Evolutionary conservation across 106 monocot species (phyloP).

Genomic region (Xerophyta viscosa): DNA sequence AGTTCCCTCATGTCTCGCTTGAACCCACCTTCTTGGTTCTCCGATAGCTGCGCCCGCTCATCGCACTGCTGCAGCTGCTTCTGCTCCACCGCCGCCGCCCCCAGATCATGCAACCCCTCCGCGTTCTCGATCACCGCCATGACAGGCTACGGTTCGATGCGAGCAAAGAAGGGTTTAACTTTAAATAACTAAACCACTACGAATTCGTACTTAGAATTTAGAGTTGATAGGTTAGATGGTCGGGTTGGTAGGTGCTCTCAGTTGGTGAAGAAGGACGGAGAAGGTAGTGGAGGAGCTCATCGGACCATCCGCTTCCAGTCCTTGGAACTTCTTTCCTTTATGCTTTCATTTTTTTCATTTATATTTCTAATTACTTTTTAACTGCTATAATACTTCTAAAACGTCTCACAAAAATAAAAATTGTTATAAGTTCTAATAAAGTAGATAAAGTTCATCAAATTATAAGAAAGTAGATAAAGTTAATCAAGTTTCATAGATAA

Average conservation of each 20-base stretch:
- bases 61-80: background rate
- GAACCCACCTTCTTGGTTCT: conserved; percentile 22
- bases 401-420: too few relatives aligned
- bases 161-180: background rate
- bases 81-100: conserved; percentile 1
- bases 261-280: background rate
- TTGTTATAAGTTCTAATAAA: too few relatives aligned
- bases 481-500: too few relatives aligned
- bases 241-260: background rate
- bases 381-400: too few relatives aligned
- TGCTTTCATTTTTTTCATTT: too few relatives aligned
- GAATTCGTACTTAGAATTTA: background rate
- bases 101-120: conserved; percentile 20
- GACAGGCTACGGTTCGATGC: background rate
- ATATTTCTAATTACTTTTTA: too few relatives aligned
- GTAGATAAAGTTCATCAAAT: too few relatives aligned
- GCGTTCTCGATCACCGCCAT: conserved; percentile 47
- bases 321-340: too few relatives aligned
- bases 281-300: too few relatives aligned
- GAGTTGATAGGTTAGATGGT: background rate
- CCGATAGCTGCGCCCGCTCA: background rate
- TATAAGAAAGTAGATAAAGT: too few relatives aligned
- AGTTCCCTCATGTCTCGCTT: conserved; percentile 53
- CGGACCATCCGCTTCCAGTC: too few relatives aligned
- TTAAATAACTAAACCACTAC: background rate